Evolutionary conservation across 768 basidiomycete species (phyloP).

Genomic region (Leccinellum luteum): DNA sequence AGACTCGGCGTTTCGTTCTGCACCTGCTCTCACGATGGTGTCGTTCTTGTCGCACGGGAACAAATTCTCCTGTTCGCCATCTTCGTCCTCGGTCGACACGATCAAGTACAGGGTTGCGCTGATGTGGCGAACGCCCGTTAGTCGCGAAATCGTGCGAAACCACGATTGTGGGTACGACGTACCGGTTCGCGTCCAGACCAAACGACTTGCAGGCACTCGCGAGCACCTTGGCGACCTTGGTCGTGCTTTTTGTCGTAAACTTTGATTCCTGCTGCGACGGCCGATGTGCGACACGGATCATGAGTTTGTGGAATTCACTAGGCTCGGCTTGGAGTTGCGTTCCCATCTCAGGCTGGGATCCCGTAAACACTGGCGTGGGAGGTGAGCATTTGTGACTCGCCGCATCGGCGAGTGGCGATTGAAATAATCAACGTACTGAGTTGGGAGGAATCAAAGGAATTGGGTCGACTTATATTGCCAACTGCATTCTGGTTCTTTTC

Average conservation of each 20-base stretch:
- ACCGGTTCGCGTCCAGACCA: slow-evolving; percentile 21
- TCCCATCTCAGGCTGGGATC: slow-evolving; percentile 3
- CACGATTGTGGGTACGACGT: not conserved
- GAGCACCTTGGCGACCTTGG: slow-evolving; percentile 30
- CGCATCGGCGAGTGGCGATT: not conserved
- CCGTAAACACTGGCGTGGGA: not conserved
- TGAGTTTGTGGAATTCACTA: slow-evolving; percentile 13
- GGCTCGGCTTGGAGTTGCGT: slow-evolving; percentile 4
- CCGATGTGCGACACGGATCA: slow-evolving; percentile 33
- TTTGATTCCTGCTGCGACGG: slow-evolving; percentile 30
- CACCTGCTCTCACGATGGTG: slow-evolving; percentile 25
- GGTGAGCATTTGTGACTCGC: not conserved
- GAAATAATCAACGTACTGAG: slow-evolving; percentile 9
- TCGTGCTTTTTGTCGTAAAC: slow-evolving; percentile 29
- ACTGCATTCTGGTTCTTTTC: slow-evolving; percentile 8
- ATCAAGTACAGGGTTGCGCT: slow-evolving; percentile 28
- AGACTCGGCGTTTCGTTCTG: slow-evolving; percentile 22
- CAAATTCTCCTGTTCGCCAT: slow-evolving; percentile 26
- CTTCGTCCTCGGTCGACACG: slow-evolving; percentile 22
- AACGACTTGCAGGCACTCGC: slow-evolving; percentile 30
- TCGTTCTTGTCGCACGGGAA: slow-evolving; percentile 30
- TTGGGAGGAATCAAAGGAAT: not conserved
- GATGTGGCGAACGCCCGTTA: not conserved
- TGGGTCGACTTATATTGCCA: not conserved
- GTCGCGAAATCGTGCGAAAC: not conserved